A percentile compares a stretch with the other conserved stretches of the same genome.
These are phyloP conservation scores for Ceratobasidium theobromae DNA, from an alignment of 1,284 basidiomycete genomes.

Conservation along the genomic window DNA sequence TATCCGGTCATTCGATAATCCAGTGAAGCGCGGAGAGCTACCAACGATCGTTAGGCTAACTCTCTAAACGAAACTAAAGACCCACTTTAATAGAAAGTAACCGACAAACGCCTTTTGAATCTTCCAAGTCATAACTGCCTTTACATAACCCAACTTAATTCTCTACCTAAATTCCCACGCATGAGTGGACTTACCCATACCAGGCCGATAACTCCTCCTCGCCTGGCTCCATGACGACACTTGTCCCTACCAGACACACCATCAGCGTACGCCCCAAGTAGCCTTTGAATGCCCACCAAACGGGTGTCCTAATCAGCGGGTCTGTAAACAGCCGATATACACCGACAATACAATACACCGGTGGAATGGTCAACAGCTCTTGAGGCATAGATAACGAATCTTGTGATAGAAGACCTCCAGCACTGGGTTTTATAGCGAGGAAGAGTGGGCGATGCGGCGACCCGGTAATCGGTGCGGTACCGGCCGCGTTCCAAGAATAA, in stretches of 20 bases:
- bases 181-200: constrained; percentile 59
- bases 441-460: background rate
- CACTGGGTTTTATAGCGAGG: background rate
- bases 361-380: constrained; percentile 64
- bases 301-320: constrained; percentile 59
- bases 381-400: constrained; percentile 27
- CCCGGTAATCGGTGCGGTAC: background rate
- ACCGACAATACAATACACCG: constrained; percentile 73
- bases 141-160: background rate
- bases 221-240: constrained; percentile 63
- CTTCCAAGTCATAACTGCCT: constrained; percentile 64
- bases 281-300: constrained; percentile 51
- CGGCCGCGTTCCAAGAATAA: background rate
- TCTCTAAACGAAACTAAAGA: constrained; percentile 31
- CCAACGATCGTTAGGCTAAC: constrained; percentile 1
- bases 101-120: constrained; percentile 65
- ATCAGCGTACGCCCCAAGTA: background rate
- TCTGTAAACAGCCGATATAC: constrained; percentile 72
- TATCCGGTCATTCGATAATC: constrained; percentile 62
- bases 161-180: background rate
- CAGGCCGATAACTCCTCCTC: constrained; percentile 62
- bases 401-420: background rate
- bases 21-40: constrained; percentile 65
- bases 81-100: constrained; percentile 62
- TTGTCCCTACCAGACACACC: constrained; percentile 48